Evolutionary conservation across 768 basidiomycete genomes (phyloP).

Genomic region (Lactarius hatsudake): DNA sequence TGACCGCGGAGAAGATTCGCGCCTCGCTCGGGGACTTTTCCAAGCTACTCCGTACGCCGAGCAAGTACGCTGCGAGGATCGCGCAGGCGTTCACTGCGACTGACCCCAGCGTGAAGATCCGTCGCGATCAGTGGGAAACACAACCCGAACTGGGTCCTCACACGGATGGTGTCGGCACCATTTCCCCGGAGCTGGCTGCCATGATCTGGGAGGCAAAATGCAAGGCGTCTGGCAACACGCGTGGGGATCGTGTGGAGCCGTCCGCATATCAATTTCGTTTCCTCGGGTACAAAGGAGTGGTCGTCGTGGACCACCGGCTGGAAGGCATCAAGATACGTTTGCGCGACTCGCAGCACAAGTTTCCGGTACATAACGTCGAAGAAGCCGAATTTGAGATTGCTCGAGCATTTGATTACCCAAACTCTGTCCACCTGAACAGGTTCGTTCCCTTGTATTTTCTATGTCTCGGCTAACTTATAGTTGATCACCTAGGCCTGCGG

Average conservation of each 20-base stretch:
- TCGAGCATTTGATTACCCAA: constrained; percentile 56
- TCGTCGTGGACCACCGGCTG: constrained; percentile 58
- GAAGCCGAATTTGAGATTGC: constrained; percentile 70
- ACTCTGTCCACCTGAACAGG: constrained; percentile 70
- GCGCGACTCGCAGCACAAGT: constrained; percentile 75
- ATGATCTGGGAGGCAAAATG: constrained; percentile 60
- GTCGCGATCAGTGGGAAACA: constrained; percentile 56
- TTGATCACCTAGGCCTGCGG: constrained; percentile 49
- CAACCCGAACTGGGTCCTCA: constrained; percentile 59
- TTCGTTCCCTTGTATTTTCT: constrained; percentile 30
- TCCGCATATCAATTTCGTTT: constrained; percentile 78
- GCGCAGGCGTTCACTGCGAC: constrained; percentile 86
- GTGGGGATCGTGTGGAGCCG: background rate
- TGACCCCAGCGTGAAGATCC: constrained; percentile 63
- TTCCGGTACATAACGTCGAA: constrained; percentile 47
- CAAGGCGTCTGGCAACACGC: constrained; percentile 30
- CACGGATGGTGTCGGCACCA: constrained; percentile 82
- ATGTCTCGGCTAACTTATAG: background rate
- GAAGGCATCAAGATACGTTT: constrained; percentile 67
- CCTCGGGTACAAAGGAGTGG: constrained; percentile 77
- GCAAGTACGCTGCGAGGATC: constrained; percentile 79
- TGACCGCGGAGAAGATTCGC: constrained; percentile 61
- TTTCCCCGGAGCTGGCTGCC: constrained; percentile 56
- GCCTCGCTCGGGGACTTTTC: constrained; percentile 65
- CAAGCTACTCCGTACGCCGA: constrained; percentile 47